Evolutionary conservation across 768 basidiomycete species (phyloP), one percentile per base, ranked within the genome.

Genomic region (Mrakia hoshinonis): DNA sequence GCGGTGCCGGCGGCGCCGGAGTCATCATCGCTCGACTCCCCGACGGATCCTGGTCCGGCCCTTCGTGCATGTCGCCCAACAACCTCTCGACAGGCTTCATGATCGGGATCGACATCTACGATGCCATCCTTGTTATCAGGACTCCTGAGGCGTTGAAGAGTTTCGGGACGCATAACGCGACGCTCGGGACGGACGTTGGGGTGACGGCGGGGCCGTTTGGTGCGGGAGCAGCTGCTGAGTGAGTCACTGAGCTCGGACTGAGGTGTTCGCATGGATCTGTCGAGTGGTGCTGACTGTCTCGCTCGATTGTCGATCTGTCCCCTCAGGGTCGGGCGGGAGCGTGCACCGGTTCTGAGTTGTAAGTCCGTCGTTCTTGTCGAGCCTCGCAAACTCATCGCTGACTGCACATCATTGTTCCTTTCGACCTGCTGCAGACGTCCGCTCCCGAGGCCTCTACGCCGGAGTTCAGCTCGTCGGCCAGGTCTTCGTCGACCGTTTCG

Each of bases 381-480:
- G 11, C 36, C 36, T 29, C 3, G 43, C 29, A 24, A 29, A 15
- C 26, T 34, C 29, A 10, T 7, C 2, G 26, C 18, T 38, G 15
- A 34, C 58, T 38, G 11, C 38, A 9, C 24, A 39, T n/a, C 38
- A n/a, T n/a, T 13, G 3, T 43, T 46, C 15, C 43, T 9, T 15
- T 24, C 24, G 1, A 7, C 12, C 39, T 47, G 12, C 5, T 38
- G 1, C 34, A 61, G 58, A 61, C n/a, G 58, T 61, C 34, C 58
- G 65, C 13, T 64, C 62, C 46, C 72, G 75, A 68, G 79, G 79
- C 12, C 70, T 80, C 61, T 80, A 79, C 71, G 79, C 79, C 2
- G 79, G 79, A 48, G 74, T 80, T 2, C 77, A 79, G 66, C 65
- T 80, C 2, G 77, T 79, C 26, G 79, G 79, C 3, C 79, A 80